Evolutionary conservation across 176 grass and related monocot species (phyloP).

Genomic region (Oropetium thomaeum): DNA sequence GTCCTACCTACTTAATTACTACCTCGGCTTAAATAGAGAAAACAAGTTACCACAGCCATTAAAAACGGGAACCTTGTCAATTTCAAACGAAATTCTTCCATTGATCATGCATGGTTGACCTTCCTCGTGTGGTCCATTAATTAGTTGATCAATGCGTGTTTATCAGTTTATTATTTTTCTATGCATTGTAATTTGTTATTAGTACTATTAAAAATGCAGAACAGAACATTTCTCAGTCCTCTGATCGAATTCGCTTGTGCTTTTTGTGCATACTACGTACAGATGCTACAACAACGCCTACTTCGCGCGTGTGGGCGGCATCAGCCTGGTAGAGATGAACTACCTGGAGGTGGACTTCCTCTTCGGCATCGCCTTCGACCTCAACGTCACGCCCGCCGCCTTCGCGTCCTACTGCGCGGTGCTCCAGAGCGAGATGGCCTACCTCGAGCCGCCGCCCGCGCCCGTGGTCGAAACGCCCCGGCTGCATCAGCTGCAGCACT

Average conservation of each 20-base stretch:
- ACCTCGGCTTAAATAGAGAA: neutral
- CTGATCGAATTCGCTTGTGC: neutral
- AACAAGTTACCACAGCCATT: neutral
- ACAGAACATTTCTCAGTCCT: neutral
- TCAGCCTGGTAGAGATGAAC: slow-evolving; percentile 95
- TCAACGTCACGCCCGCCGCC: slow-evolving; percentile 78
- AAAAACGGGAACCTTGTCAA: neutral
- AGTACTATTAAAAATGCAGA: neutral
- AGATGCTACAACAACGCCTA: slow-evolving; percentile 99
- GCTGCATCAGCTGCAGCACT: slow-evolving; percentile 37
- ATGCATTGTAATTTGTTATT: neutral
- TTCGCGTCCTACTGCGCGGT: slow-evolving; percentile 84
- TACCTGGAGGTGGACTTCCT: slow-evolving; percentile 96
- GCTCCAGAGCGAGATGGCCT: slow-evolving; percentile 78
- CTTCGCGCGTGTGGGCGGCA: slow-evolving; percentile 92
- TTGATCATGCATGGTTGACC: neutral
- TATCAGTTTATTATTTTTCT: no score
- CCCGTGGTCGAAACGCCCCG: slow-evolving; percentile 29
- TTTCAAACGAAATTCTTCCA: neutral
- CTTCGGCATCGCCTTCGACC: slow-evolving; percentile 89
- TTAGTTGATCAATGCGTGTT: no score
- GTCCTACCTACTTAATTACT: neutral
- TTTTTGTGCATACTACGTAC: neutral
- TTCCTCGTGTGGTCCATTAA: neutral
- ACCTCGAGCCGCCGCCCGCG: slow-evolving; percentile 51